Conservation (phyloP, 78 protist genomes). For the Mantamonas sphyraenae region DNA sequence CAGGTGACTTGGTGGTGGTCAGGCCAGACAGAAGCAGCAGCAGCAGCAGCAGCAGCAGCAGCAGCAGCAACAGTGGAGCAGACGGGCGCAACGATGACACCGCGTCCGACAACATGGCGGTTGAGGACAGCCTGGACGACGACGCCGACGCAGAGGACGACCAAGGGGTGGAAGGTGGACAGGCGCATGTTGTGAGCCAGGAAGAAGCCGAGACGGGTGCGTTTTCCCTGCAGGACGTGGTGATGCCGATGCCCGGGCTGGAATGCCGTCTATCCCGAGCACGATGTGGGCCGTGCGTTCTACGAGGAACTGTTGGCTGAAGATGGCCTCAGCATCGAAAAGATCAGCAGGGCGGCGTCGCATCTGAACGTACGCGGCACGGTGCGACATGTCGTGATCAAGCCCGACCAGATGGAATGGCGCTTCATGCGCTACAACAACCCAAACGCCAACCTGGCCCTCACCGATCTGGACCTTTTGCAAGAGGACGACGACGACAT, state of each 20-base stretch:
- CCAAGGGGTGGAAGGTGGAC: no score
- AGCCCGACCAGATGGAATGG: background rate
- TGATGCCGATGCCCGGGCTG: conserved; percentile 4
- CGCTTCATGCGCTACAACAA: background rate
- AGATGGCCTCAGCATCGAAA: background rate
- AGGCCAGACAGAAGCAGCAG: background rate
- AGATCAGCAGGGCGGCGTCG: no score
- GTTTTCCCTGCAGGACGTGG: background rate
- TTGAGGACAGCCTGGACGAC: no score
- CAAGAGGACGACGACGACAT: background rate
- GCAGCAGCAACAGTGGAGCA: no score
- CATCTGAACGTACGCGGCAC: background rate
- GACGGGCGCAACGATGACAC: no score
- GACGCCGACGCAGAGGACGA: no score
- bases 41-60: no score
- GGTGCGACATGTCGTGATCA: background rate
- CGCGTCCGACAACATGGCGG: no score
- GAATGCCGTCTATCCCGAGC: background rate
- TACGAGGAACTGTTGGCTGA: background rate
- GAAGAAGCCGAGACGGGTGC: conserved; percentile 1
- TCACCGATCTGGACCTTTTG: background rate
- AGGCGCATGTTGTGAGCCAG: background rate
- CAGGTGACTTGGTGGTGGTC: conserved; percentile 7
- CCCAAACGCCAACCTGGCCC: background rate
- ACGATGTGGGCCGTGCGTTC: background rate